A percentile compares a stretch with the other conserved stretches of the same genome.
Conservation (phyloP, 345 rosid species). For the thale cress (Arabidopsis thaliana) region DNA sequence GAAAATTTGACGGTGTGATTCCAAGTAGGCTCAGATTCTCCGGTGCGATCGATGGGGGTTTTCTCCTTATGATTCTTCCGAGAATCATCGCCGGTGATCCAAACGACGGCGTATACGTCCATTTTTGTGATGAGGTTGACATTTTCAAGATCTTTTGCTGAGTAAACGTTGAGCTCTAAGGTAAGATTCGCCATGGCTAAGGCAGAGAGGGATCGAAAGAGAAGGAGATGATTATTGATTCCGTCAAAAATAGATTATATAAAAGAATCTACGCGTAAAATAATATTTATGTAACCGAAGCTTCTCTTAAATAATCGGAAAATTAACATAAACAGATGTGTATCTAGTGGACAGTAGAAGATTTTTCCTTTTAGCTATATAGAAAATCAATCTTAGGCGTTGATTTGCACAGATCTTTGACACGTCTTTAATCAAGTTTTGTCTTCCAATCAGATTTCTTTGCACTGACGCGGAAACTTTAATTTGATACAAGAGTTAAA, state of each 20-base stretch:
- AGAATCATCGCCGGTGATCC: conserved; percentile 57
- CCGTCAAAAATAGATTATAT: conserved; percentile 8
- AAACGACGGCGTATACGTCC: conserved; percentile 80
- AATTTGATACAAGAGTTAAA: not conserved
- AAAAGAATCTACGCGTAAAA: conserved; percentile 1
- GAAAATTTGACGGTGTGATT: conserved; percentile 65
- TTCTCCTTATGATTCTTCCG: conserved; percentile 52
- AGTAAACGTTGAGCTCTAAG: conserved; percentile 67
- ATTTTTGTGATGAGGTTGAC: conserved; percentile 74
- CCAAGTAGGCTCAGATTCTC: conserved; percentile 73
- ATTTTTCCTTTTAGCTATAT: conserved; percentile 14
- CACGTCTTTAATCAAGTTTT: not conserved
- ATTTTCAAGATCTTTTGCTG: conserved; percentile 72
- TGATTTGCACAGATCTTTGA: not conserved
- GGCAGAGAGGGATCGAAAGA: not conserved
- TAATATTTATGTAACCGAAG: conserved; percentile 14
- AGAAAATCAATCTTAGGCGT: conserved; percentile 20
- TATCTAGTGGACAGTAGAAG: conserved; percentile 33
- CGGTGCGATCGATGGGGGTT: conserved; percentile 53
- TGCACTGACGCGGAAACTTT: not conserved
- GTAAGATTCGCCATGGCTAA: conserved; percentile 58
- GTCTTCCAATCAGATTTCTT: conserved; percentile 2
- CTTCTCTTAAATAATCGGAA: not conserved
- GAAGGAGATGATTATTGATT: conserved; percentile 22
- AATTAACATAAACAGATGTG: conserved; percentile 19